Base-by-base conservation (phyloP, 768 basidiomycete species). In the Cystofilobasidium ferigula region DNA sequence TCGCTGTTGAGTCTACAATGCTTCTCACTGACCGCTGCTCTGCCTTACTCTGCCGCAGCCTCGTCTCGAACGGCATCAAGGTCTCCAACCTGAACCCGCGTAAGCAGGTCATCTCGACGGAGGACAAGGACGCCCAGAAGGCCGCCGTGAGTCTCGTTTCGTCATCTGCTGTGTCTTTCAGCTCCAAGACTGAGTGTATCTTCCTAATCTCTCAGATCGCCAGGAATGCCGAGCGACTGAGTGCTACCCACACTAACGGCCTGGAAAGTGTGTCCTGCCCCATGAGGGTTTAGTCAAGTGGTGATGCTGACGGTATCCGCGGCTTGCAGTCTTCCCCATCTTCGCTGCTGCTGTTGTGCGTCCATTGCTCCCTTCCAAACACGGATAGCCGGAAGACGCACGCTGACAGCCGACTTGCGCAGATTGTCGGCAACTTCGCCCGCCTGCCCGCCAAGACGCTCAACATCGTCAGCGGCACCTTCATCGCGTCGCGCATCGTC, bases 401-500 rank as follows among this genome's bases (percentile, higher is more conserved):
- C 22, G 20, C 36, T 35, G 22, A 18, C 42, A 28, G 26, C 36
- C 22, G 8, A 56, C 9, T 6, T 18, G 32, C 28, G 0, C 42
- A 64, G 63, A 62, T 67, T 54, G 56, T 67, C 34, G 65, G 65
- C 32, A 67, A 67, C 60, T 67, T 67, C 24, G n/a, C 60, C 28
- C 65, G 65, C 12, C 60, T 67, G 26, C 65, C 65, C 10, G 60
- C 65, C 26, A 67, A 67, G 64, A 51, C 45, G 51, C 47, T 67
- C 47, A 67, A 67, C 65, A 56, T 42, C 30, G 60, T 67, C 28
- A 26, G 60, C n/a, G 65, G 51, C n/a, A 20, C 62, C 30, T 57
- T 67, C 42, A 16, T 67, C 36, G 28, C 54, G 13, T 61, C 65
- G 34, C 59, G 65, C 43, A 5, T 61, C 26, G 51, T 26, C 34